These are phyloP conservation scores for Tylopilus intermedius DNA, from an alignment of 768 basidiomycete species.

Conservation along the genomic window DNA sequence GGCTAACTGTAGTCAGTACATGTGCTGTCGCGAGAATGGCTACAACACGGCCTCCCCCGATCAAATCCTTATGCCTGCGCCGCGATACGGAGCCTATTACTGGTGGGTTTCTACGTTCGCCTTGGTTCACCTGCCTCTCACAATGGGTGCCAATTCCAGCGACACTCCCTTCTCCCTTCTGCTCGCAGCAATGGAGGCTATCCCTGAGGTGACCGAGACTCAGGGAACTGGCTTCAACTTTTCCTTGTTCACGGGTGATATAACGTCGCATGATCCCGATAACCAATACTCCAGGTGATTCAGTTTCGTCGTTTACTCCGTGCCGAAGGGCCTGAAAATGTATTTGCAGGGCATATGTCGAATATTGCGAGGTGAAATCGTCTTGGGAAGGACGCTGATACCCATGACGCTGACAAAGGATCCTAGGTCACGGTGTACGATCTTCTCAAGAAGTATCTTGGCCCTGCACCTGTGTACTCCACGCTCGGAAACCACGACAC, in stretches of 20 bases:
- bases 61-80: slow-evolving; percentile 46
- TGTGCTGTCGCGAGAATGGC: slow-evolving; percentile 57
- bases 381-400: background rate
- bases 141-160: slow-evolving; percentile 25
- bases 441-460: slow-evolving; percentile 53
- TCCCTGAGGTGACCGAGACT: slow-evolving; percentile 62
- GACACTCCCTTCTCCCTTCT: slow-evolving; percentile 58
- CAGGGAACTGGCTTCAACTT: slow-evolving; percentile 55
- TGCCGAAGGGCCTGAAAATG: background rate
- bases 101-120: slow-evolving; percentile 1
- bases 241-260: slow-evolving; percentile 66
- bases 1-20: slow-evolving; percentile 58
- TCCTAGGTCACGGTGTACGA: slow-evolving; percentile 53
- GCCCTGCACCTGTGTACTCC: slow-evolving; percentile 60
- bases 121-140: background rate
- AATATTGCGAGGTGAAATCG: slow-evolving; percentile 51
- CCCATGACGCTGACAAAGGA: background rate
- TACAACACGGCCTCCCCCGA: slow-evolving; percentile 46
- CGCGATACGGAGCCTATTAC: slow-evolving; percentile 52
- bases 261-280: slow-evolving; percentile 68
- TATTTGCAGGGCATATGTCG: slow-evolving; percentile 45
- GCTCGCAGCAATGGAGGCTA: slow-evolving; percentile 55
- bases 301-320: background rate
- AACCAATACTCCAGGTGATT: slow-evolving; percentile 56
- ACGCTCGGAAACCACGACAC: slow-evolving; percentile 73